phyloP scores from a whole-genome alignment of 2,329 filamentous ascomycete genomes.

The Aspergillus sp. region DNA sequence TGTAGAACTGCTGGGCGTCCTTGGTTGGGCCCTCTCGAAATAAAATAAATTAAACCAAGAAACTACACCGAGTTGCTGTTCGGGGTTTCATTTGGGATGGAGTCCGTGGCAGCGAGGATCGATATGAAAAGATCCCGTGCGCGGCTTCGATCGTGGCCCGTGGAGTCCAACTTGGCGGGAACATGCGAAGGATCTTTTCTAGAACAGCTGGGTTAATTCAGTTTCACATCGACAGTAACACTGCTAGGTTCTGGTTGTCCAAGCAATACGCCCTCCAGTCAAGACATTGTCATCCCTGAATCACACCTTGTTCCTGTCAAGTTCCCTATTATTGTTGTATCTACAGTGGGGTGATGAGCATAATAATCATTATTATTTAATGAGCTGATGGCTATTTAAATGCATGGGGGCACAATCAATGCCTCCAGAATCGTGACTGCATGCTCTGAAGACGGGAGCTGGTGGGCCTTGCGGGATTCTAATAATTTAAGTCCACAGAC shows the following conservation, averaged over 20 bases:
- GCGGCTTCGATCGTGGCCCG: not conserved
- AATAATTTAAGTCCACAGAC: not conserved
- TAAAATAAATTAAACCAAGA: too few species aligned
- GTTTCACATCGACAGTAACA: not conserved
- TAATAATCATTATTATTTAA: not conserved
- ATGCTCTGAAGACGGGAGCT: not conserved
- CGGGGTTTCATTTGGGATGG: not conserved
- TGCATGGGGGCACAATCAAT: too few species aligned
- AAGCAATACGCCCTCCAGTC: not conserved
- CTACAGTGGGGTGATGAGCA: not conserved
- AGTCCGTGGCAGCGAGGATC: not conserved
- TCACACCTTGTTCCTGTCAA: too few species aligned
- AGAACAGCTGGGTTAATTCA: not conserved
- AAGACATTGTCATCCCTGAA: not conserved
- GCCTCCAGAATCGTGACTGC: not conserved
- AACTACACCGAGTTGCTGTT: too few species aligned
- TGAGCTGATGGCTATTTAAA: not conserved
- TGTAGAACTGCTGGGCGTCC: too few species aligned
- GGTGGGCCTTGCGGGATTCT: not conserved
- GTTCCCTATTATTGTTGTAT: not conserved
- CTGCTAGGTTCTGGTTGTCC: not conserved
- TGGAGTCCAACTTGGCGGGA: too few species aligned
- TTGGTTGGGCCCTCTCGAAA: too few species aligned
- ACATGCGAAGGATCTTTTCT: not conserved
- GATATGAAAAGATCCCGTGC: not conserved